These are phyloP conservation scores for Gossypium thurberi DNA, from an alignment of 345 rosid genomes.

Conservation along the genomic window DNA sequence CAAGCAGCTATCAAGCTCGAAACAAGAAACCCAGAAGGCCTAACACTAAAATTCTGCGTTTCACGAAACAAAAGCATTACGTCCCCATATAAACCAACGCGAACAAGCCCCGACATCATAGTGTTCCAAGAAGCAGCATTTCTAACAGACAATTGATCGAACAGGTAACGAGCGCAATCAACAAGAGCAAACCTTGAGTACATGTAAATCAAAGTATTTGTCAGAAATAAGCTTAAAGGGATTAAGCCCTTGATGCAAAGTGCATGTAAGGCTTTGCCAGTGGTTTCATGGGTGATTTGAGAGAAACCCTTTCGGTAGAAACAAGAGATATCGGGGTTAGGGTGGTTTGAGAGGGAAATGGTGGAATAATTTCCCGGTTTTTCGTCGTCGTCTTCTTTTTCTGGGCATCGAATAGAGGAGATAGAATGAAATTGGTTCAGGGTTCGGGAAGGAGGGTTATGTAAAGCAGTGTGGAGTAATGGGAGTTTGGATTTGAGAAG, in stretches of 20 bases:
- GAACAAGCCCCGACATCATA: slow-evolving; percentile 64
- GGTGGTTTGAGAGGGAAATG: slow-evolving; percentile 48
- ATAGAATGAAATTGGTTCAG: slow-evolving; percentile 16
- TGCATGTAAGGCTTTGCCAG: slow-evolving; percentile 69
- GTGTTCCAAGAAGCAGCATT: slow-evolving; percentile 84
- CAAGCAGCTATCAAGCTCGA: slow-evolving; percentile 76
- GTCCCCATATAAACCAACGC: slow-evolving; percentile 37
- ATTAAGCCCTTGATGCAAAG: slow-evolving; percentile 54
- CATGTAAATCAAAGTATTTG: slow-evolving; percentile 64
- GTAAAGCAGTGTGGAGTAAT: neutral
- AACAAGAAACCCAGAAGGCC: slow-evolving; percentile 52
- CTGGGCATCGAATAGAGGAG: slow-evolving; percentile 35
- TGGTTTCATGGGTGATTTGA: slow-evolving; percentile 38
- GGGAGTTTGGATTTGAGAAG: slow-evolving; percentile 13
- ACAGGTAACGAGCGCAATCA: slow-evolving; percentile 51
- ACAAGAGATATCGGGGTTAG: slow-evolving; percentile 51
- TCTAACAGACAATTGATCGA: slow-evolving; percentile 60
- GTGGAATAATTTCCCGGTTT: slow-evolving; percentile 15
- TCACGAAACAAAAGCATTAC: slow-evolving; percentile 38
- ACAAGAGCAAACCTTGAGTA: slow-evolving; percentile 48
- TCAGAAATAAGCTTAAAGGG: slow-evolving; percentile 35
- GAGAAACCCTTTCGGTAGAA: slow-evolving; percentile 74
- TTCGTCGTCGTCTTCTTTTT: neutral
- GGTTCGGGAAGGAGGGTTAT: slow-evolving; percentile 18
- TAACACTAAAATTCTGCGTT: slow-evolving; percentile 36